Evolutionary conservation across 2,329 filamentous ascomycete species (phyloP).

Genomic region (Neonectria hederae): DNA sequence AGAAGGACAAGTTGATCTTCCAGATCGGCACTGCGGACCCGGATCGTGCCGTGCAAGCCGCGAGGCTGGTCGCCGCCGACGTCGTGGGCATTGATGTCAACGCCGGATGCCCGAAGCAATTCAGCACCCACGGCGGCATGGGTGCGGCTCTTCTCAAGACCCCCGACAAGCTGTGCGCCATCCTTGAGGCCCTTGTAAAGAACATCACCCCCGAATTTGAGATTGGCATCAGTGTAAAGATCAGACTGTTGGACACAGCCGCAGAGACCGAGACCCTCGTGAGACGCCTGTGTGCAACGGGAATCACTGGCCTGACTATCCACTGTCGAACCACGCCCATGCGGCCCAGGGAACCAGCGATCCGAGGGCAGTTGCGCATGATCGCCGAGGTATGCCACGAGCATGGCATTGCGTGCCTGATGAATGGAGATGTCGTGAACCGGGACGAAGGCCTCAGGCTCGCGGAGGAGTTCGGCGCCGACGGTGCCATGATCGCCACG

Average conservation of each 20-base stretch:
- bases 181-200: constrained; percentile 82
- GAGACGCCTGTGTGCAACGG: constrained; percentile 79
- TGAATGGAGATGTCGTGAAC: constrained; percentile 91
- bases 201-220: constrained; percentile 80
- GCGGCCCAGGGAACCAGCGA: constrained; percentile 87
- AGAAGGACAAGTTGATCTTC: constrained; percentile 82
- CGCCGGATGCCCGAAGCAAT: constrained; percentile 97
- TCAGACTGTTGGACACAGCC: constrained; percentile 82
- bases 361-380: constrained; percentile 87
- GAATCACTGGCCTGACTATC: constrained; percentile 90
- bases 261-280: constrained; percentile 83
- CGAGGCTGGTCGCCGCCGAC: constrained; percentile 83
- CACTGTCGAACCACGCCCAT: constrained; percentile 97
- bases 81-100: constrained; percentile 97
- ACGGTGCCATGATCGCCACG: constrained; percentile 97
- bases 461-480: constrained; percentile 81
- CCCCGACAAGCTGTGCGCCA: constrained; percentile 83
- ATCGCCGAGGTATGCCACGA: constrained; percentile 82
- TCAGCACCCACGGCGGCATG: constrained; percentile 94
- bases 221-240: constrained; percentile 97
- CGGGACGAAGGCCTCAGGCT: constrained; percentile 77
- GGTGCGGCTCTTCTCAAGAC: constrained; percentile 88
- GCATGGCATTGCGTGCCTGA: constrained; percentile 88
- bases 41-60: constrained; percentile 82
- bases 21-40: constrained; percentile 92